Evolutionary conservation across 495 filamentous ascomycete genomes (phyloP).

Genomic region (Aspergillus kassunensis): DNA sequence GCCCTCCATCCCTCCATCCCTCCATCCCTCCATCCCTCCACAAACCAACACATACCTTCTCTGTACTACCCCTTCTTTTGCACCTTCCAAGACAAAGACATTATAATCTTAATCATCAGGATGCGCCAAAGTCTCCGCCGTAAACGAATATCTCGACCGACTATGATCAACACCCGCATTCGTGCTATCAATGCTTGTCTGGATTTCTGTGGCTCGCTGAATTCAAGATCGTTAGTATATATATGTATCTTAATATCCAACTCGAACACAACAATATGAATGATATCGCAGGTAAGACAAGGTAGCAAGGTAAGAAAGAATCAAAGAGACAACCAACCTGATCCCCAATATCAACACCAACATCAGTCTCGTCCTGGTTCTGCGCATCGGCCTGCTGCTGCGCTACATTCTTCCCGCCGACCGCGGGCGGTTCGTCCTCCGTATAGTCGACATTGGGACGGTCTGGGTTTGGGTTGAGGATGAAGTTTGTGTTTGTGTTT

Average conservation of each 20-base stretch:
- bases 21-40: not conserved
- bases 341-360: slow-evolving; percentile 1
- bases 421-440: slow-evolving; percentile 33
- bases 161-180: slow-evolving; percentile 2
- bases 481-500: not conserved
- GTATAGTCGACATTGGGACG: slow-evolving; percentile 47
- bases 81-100: not conserved
- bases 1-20: too few species aligned
- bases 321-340: not conserved
- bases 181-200: slow-evolving; percentile 5
- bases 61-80: not conserved
- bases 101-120: not conserved
- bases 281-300: not conserved
- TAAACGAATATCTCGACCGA: slow-evolving; percentile 3
- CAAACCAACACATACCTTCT: not conserved
- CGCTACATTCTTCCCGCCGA: slow-evolving; percentile 16
- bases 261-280: too few species aligned
- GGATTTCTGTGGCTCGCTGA: not conserved
- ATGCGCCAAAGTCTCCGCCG: slow-evolving; percentile 3
- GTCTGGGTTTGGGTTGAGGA: not conserved
- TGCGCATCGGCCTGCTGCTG: not conserved
- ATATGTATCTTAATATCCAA: too few species aligned
- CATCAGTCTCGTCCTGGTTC: not conserved
- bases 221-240: not conserved
- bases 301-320: not conserved